Evolutionary conservation across 371 early-diverging fungal genomes (phyloP).

Genomic region (Syncephalastrum sp.): DNA sequence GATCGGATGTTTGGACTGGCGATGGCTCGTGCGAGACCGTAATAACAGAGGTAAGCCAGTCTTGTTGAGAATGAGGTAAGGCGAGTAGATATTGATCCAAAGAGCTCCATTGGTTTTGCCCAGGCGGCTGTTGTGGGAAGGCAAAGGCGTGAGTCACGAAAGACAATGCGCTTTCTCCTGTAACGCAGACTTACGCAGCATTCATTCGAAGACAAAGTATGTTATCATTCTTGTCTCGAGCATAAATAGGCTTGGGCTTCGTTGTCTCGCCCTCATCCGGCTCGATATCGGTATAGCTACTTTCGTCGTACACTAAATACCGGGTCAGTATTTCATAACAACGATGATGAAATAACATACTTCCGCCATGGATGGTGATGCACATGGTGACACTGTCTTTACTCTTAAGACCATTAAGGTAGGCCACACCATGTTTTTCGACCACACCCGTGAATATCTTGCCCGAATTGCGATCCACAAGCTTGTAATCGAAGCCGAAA

Average conservation of each 20-base stretch:
- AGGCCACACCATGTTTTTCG: slow-evolving; percentile 51
- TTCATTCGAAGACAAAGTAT: slow-evolving; percentile 58
- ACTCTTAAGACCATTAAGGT: slow-evolving; percentile 67
- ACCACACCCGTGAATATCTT: slow-evolving; percentile 36
- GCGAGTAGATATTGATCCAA: slow-evolving; percentile 34
- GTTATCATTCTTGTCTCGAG: slow-evolving; percentile 39
- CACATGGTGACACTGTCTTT: slow-evolving; percentile 54
- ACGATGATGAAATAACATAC: slow-evolving; percentile 15
- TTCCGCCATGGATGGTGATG: slow-evolving; percentile 60
- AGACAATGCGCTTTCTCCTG: not conserved
- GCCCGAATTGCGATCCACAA: slow-evolving; percentile 42
- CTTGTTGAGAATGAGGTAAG: slow-evolving; percentile 75
- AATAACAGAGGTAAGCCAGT: slow-evolving; percentile 60
- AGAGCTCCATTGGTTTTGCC: slow-evolving; percentile 25
- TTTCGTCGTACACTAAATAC: too few relatives aligned
- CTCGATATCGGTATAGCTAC: too few relatives aligned
- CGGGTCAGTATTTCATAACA: too few relatives aligned
- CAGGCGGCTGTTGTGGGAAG: slow-evolving; percentile 11
- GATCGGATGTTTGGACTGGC: slow-evolving; percentile 16
- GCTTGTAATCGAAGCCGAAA: slow-evolving; percentile 57
- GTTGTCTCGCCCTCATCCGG: too few relatives aligned
- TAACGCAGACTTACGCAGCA: slow-evolving; percentile 28
- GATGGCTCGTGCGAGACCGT: slow-evolving; percentile 14
- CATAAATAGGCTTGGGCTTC: too few relatives aligned
- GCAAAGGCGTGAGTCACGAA: too few relatives aligned